Evolutionary conservation across 2,329 filamentous ascomycete genomes (phyloP).

Genomic region (Fusarium beomiforme): DNA sequence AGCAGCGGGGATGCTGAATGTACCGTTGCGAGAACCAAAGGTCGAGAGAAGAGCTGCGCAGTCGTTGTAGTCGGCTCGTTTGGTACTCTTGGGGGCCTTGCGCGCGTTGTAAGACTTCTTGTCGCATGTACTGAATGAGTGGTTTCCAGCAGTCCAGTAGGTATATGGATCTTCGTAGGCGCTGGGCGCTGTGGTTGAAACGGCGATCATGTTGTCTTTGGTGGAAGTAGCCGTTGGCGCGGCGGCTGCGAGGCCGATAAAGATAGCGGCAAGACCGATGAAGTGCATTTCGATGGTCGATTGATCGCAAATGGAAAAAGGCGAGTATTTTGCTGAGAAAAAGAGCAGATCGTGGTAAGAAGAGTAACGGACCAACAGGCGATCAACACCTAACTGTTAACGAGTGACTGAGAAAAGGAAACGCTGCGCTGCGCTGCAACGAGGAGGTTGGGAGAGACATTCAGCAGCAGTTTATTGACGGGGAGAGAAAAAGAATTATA

Average conservation of each 20-base stretch:
- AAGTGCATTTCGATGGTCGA: slow-evolving; percentile 24
- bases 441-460: not conserved
- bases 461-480: not conserved
- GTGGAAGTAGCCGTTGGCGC: slow-evolving; percentile 19
- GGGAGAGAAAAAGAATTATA: not conserved
- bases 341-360: slow-evolving; percentile 14
- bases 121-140: slow-evolving; percentile 42
- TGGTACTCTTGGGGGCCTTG: slow-evolving; percentile 22
- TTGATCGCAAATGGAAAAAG: not conserved
- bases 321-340: not conserved
- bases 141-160: slow-evolving; percentile 40
- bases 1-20: slow-evolving; percentile 38
- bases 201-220: slow-evolving; percentile 25
- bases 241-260: slow-evolving; percentile 24
- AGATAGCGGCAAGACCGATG: slow-evolving; percentile 8
- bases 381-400: slow-evolving; percentile 34
- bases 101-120: slow-evolving; percentile 34
- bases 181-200: slow-evolving; percentile 23
- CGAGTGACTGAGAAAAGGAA: slow-evolving; percentile 34
- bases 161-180: slow-evolving; percentile 23
- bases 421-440: slow-evolving; percentile 21
- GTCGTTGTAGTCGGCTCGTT: slow-evolving; percentile 44
- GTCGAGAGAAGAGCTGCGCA: slow-evolving; percentile 47
- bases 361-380: slow-evolving; percentile 18
- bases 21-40: slow-evolving; percentile 46